These are phyloP conservation scores for Solanum peruvianum DNA, from an alignment of 257 asterid species.

Conservation along the genomic window DNA sequence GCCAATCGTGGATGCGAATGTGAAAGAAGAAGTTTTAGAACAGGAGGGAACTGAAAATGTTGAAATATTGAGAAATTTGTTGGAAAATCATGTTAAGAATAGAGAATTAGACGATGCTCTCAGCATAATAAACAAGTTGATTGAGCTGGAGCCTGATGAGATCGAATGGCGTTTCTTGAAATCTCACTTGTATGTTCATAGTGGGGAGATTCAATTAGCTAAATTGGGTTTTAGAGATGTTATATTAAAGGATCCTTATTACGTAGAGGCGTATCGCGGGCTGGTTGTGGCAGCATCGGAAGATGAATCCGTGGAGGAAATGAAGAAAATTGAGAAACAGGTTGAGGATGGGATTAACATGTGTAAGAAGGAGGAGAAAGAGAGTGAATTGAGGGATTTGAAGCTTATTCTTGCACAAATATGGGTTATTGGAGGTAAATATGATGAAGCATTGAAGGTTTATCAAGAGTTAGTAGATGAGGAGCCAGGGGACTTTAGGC, in stretches of 20 bases:
- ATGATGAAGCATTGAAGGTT: constrained; percentile 47
- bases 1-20: neutral
- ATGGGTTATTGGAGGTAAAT: constrained; percentile 54
- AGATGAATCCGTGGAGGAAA: neutral
- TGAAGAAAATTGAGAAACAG: constrained; percentile 21
- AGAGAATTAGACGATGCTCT: neutral
- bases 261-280: neutral
- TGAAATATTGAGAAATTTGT: neutral
- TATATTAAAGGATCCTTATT: neutral
- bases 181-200: neutral
- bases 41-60: neutral
- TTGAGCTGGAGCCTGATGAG: neutral
- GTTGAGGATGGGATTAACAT: constrained; percentile 38
- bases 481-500: constrained; percentile 92
- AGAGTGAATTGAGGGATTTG: constrained; percentile 56
- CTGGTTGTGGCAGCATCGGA: neutral
- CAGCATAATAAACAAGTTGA: neutral
- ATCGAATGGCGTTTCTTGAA: neutral
- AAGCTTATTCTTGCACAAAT: constrained; percentile 79
- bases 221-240: neutral
- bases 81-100: neutral
- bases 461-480: constrained; percentile 67
- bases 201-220: neutral
- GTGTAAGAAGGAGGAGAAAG: constrained; percentile 47
- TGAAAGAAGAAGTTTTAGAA: neutral